Evolutionary conservation across 139 green algal genomes (phyloP).

Genomic region (Microglena sp.): DNA sequence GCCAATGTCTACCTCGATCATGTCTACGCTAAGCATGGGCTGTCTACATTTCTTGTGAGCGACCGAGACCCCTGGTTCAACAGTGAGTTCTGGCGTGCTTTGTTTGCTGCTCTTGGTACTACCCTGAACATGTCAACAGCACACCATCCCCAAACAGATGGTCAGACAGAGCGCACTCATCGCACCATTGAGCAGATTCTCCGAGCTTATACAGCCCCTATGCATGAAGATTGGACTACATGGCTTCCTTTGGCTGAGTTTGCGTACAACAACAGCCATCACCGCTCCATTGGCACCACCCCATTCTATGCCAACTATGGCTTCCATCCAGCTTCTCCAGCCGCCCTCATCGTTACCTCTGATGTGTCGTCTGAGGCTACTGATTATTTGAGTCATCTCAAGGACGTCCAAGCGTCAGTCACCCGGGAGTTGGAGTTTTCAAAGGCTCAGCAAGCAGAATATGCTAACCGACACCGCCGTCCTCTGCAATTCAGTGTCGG

Average conservation of each 20-base stretch:
- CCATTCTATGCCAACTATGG: conserved; percentile 12
- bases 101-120: background rate
- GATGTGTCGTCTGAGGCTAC: background rate
- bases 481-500: conserved; percentile 13
- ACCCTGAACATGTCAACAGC: conserved; percentile 1
- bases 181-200: conserved; percentile 13
- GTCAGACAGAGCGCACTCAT: conserved; percentile 3
- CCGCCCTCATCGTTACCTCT: background rate
- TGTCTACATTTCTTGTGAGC: conserved; percentile 35
- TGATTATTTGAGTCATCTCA: background rate
- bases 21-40: conserved; percentile 30
- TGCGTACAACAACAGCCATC: conserved; percentile 7
- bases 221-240: conserved; percentile 4
- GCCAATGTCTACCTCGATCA: conserved; percentile 33
- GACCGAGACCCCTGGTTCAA: conserved; percentile 42
- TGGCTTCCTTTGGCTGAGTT: conserved; percentile 9
- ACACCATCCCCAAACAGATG: no score
- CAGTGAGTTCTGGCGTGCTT: no score
- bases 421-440: background rate
- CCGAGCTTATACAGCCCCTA: conserved; percentile 1
- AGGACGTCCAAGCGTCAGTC: conserved; percentile 11
- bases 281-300: background rate
- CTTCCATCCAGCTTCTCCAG: background rate
- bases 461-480: conserved; percentile 10
- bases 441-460: background rate